Percentiles rank a stretch among this genome's conserved stretches.
These are phyloP conservation scores for Kodamaea hsintzibuensis DNA, from an alignment of 805 yeast genomes.

Conservation along the genomic window DNA sequence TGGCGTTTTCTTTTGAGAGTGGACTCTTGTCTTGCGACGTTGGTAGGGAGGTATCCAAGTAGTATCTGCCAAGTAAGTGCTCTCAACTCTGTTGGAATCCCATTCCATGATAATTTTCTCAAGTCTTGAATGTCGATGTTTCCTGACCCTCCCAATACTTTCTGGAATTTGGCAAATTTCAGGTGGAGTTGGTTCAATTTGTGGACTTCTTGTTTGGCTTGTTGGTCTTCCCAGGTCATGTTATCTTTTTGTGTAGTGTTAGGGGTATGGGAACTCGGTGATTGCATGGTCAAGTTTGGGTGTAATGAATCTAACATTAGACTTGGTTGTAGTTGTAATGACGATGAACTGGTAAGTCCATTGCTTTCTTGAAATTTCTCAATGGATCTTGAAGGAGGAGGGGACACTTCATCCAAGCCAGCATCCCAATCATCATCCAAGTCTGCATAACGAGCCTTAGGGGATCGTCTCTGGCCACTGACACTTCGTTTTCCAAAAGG, in stretches of 20 bases:
- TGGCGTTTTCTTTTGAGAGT: conserved; percentile 78
- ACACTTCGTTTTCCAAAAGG: conserved; percentile 9
- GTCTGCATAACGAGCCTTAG: conserved; percentile 54
- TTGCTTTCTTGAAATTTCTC: conserved; percentile 1
- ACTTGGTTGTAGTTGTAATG: conserved; percentile 25
- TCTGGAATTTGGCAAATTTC: conserved; percentile 66
- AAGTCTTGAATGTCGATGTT: conserved; percentile 66
- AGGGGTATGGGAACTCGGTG: neutral
- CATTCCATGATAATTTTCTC: conserved; percentile 88
- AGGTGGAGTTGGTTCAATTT: conserved; percentile 60
- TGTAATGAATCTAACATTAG: conserved; percentile 37
- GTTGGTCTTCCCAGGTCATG: conserved; percentile 41
- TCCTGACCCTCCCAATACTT: conserved; percentile 43
- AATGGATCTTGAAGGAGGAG: neutral
- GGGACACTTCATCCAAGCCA: conserved; percentile 47
- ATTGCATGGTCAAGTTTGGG: conserved; percentile 37
- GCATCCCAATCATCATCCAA: conserved; percentile 93
- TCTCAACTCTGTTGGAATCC: conserved; percentile 79
- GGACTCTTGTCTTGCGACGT: conserved; percentile 68
- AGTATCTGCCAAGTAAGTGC: conserved; percentile 88
- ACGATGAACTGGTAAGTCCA: conserved; percentile 9
- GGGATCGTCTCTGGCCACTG: conserved; percentile 7
- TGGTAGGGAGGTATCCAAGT: conserved; percentile 88
- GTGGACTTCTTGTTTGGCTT: conserved; percentile 46
- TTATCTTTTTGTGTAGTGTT: conserved; percentile 26